Evolutionary conservation across 805 yeast species (phyloP), one percentile per base, ranked within the genome.

Genomic region (Yarrowia deformans): DNA sequence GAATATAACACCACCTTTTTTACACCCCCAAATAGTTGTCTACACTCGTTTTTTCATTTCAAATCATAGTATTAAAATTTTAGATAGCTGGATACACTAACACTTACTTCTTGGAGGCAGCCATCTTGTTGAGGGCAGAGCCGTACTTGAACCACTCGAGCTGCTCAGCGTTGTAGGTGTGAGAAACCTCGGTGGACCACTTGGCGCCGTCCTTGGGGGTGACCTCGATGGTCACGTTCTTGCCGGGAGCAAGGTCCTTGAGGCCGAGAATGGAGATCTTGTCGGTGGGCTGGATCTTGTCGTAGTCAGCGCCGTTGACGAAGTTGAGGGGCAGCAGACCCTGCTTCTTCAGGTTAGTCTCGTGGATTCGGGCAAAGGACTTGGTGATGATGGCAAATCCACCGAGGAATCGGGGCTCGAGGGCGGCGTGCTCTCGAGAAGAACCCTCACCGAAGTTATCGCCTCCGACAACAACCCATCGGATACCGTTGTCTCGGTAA

Each of bases 381-480:
- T 92, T 94, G 81, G 97, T 92, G 79, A 94, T 91, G 83, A 94
- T 94, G 76, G 98, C 98, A 80, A 91, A 92, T 78, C 96, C 98
- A 87, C 98, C 98, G 80, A 94, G 87, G 93, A 84, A 95, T 86
- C 99, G 91, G 85, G 99, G 99, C 87, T 93, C 97, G 81, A 94
- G 88, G 76, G 99, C 99, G 80, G 98, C 99, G 82, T 94, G 99
- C 85, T 94, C 99, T 87, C 99, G 92, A 77, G 98, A 94, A 72
- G 98, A 93, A 85, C 99, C 99, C 86, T 94, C 99, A 87, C 99
- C 99, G 78, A 93, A 91, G 86, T 94, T 94, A 84, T 94, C 98
- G 79, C 92, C 98, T 83, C 98, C 99, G 79, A 71, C 67, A 37
- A 71, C 72, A 63, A 71, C 73, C 73, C 73, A 71, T 52, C 61